Conservation (phyloP, 768 basidiomycete genomes). For the Panaeolus papilionaceus region DNA sequence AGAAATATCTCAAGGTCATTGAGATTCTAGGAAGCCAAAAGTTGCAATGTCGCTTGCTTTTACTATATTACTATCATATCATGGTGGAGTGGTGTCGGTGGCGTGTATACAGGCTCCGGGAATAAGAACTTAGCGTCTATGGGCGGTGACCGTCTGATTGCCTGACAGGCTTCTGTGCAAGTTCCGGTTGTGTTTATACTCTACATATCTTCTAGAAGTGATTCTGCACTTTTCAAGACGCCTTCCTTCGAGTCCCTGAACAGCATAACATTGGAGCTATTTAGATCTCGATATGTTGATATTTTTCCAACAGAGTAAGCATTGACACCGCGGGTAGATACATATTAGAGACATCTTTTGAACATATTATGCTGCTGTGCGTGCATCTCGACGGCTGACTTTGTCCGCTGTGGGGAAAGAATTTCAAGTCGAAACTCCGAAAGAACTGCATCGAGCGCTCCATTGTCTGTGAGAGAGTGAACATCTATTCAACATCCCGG, state of each 20-base stretch:
- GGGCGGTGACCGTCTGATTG: not conserved
- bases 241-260: not conserved
- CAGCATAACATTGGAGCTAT: not conserved
- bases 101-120: not conserved
- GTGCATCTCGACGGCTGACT: not conserved
- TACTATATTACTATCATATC: not conserved
- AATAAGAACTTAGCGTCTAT: not conserved
- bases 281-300: not conserved
- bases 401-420: not conserved
- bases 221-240: not conserved
- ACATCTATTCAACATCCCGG: not conserved
- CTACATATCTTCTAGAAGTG: not conserved
- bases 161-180: not conserved
- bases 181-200: not conserved
- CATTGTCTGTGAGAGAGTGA: not conserved
- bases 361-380: too few relatives aligned
- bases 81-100: not conserved
- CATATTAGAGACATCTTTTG: too few relatives aligned
- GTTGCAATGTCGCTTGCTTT: too few relatives aligned
- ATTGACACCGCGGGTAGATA: not conserved
- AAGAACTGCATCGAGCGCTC: not conserved
- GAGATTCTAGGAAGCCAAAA: not conserved
- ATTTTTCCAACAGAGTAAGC: not conserved
- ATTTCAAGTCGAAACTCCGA: not conserved
- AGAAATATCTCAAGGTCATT: not conserved